phyloP scores from a whole-genome alignment of 1,139 yeast genomes.

The Candida sanyaensis region DNA sequence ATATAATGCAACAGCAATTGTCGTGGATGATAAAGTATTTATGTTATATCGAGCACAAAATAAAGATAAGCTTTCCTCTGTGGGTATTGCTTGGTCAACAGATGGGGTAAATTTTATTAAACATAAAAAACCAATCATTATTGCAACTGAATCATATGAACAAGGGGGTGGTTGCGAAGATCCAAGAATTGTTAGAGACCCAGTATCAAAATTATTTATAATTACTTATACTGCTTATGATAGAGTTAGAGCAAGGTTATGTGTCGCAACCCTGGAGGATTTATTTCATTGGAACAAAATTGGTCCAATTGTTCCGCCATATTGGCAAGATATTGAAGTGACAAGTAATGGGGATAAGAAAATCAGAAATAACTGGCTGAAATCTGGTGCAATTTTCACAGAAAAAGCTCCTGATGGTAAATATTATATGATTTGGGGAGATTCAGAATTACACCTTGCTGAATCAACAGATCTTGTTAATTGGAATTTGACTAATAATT shows the following conservation, averaged over 20 bases:
- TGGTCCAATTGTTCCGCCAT: slow-evolving; percentile 35
- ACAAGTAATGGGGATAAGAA: slow-evolving; percentile 23
- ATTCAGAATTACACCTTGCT: slow-evolving; percentile 41
- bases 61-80: slow-evolving; percentile 32
- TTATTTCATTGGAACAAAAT: slow-evolving; percentile 43
- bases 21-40: slow-evolving; percentile 38
- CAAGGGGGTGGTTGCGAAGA: slow-evolving; percentile 47
- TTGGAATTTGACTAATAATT: slow-evolving; percentile 32
- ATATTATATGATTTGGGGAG: slow-evolving; percentile 51
- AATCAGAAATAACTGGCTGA: slow-evolving; percentile 43
- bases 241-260: slow-evolving; percentile 34
- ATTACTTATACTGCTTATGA: slow-evolving; percentile 49
- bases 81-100: slow-evolving; percentile 46
- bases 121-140: slow-evolving; percentile 34
- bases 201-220: slow-evolving; percentile 34
- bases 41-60: slow-evolving; percentile 46
- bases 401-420: slow-evolving; percentile 34
- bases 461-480: slow-evolving; percentile 33
- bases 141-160: slow-evolving; percentile 45
- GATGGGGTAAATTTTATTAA: slow-evolving; percentile 39
- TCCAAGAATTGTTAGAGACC: slow-evolving; percentile 46
- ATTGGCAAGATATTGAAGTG: slow-evolving; percentile 37
- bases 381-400: slow-evolving; percentile 46
- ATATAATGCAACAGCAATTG: slow-evolving; percentile 49
- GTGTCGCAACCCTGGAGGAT: slow-evolving; percentile 44